Evolutionary conservation across 257 asterid species (phyloP).

Genomic region (Henckelia pumila): DNA sequence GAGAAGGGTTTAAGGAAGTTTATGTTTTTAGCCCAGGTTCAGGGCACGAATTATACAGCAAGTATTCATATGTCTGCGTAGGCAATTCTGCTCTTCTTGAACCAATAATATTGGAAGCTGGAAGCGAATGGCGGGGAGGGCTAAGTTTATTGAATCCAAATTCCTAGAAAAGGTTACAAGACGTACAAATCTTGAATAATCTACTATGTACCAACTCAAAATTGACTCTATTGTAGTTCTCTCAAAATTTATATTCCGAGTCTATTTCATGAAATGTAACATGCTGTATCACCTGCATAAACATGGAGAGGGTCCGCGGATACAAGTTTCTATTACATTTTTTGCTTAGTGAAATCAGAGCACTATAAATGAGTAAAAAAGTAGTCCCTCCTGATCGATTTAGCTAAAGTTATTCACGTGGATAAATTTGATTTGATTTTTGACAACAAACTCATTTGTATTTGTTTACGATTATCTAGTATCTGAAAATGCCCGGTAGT

Average conservation of each 20-base stretch:
- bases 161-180: slow-evolving; percentile 24
- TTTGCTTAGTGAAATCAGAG: background rate
- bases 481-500: background rate
- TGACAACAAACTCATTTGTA: too few species aligned
- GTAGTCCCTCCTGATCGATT: too few species aligned
- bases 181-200: background rate
- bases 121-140: slow-evolving; percentile 65
- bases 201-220: background rate
- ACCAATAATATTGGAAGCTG: slow-evolving; percentile 51
- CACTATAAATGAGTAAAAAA: too few species aligned
- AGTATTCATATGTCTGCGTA: slow-evolving; percentile 58
- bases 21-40: background rate
- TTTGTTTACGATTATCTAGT: too few species aligned
- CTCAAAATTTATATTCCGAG: background rate
- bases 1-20: background rate
- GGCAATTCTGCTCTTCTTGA: slow-evolving; percentile 70
- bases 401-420: too few species aligned
- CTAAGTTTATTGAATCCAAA: slow-evolving; percentile 66
- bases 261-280: background rate
- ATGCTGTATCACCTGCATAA: background rate
- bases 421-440: too few species aligned
- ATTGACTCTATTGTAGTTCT: background rate
- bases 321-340: background rate
- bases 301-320: background rate
- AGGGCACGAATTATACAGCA: slow-evolving; percentile 50